Evolutionary conservation across 495 filamentous ascomycete species (phyloP).

Genomic region (Penicillium coffeae): DNA sequence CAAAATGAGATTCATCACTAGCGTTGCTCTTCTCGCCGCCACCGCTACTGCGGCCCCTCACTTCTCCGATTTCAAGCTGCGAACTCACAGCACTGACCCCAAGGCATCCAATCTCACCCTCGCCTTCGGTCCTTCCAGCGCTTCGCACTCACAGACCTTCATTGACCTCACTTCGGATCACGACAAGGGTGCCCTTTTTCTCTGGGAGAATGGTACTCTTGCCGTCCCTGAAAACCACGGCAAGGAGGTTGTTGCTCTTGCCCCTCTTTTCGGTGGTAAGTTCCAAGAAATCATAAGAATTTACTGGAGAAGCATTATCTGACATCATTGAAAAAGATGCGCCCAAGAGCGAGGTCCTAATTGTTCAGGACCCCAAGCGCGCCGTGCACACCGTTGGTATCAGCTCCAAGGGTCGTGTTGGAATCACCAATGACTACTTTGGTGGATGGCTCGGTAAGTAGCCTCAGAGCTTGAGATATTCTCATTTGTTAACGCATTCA

Average conservation of each 20-base stretch:
- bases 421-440: conserved; percentile 17
- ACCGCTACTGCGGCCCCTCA: conserved; percentile 8
- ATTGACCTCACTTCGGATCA: too few relatives aligned
- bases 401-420: conserved; percentile 27
- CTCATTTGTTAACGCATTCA: too few relatives aligned
- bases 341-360: too few relatives aligned
- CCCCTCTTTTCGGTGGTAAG: too few relatives aligned
- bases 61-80: conserved; percentile 17
- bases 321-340: too few relatives aligned
- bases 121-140: conserved; percentile 10
- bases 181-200: too few relatives aligned
- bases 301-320: too few relatives aligned
- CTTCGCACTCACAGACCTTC: conserved; percentile 8
- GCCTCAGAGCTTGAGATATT: too few relatives aligned
- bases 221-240: conserved; percentile 15
- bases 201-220: conserved; percentile 11
- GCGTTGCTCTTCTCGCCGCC: conserved; percentile 15
- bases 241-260: conserved; percentile 25
- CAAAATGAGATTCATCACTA: conserved; percentile 22
- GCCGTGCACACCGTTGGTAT: conserved; percentile 12
- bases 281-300: too few relatives aligned
- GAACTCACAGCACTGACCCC: conserved; percentile 13
- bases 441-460: conserved; percentile 40
- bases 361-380: conserved; percentile 24
- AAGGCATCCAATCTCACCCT: conserved; percentile 16